Evolutionary conservation across 768 basidiomycete genomes (phyloP).

Genomic region (Naematelia aurantialba): DNA sequence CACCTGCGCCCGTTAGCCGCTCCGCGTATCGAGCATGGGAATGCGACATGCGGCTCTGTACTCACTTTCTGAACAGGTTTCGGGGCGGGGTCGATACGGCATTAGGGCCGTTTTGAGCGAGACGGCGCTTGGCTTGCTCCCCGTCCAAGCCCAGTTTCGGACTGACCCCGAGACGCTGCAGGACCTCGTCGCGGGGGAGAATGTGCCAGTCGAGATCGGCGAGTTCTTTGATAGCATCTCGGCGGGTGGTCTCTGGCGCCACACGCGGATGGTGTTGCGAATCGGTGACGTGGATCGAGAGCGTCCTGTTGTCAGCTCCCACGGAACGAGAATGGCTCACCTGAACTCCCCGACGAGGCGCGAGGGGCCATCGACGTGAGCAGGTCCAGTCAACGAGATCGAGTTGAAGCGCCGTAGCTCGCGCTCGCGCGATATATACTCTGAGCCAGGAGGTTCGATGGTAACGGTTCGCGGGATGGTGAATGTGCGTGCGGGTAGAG

Average conservation of each 20-base stretch:
- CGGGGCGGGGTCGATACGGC: conserved; percentile 56
- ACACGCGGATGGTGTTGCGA: conserved; percentile 24
- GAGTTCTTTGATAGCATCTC: conserved; percentile 42
- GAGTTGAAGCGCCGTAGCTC: conserved; percentile 29
- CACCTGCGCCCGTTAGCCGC: conserved; percentile 34
- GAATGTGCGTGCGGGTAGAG: not conserved
- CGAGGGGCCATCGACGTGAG: conserved; percentile 21
- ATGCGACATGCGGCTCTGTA: not conserved
- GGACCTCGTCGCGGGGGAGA: conserved; percentile 52
- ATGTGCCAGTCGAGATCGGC: conserved; percentile 57
- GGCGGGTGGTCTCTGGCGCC: conserved; percentile 9
- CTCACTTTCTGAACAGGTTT: conserved; percentile 55
- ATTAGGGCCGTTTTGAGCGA: conserved; percentile 56
- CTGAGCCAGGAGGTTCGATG: conserved; percentile 20
- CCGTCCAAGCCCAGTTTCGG: conserved; percentile 56
- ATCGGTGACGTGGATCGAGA: conserved; percentile 54
- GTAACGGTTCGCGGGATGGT: conserved; percentile 24
- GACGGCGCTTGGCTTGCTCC: conserved; percentile 56
- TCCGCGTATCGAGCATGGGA: not conserved
- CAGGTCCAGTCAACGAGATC: conserved; percentile 25
- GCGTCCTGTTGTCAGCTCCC: conserved; percentile 48
- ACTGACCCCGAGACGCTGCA: conserved; percentile 55
- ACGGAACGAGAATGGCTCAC: conserved; percentile 14
- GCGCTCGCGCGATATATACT: conserved; percentile 6
- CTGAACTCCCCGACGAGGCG: conserved; percentile 45